Conservation (phyloP, 1,139 yeast species). For the Pichia sp. region DNA sequence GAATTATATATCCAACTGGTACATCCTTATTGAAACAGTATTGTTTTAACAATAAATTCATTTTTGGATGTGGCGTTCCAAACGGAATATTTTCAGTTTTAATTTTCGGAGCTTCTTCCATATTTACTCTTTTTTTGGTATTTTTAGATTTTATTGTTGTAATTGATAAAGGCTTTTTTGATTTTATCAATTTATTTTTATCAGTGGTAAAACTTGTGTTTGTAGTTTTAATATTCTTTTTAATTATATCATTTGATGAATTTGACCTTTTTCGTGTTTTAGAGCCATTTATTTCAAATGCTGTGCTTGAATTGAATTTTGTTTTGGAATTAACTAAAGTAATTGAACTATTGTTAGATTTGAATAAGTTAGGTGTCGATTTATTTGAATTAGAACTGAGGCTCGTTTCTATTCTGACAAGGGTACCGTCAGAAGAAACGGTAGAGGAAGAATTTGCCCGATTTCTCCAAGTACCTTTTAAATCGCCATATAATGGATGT, state of each 20-base stretch:
- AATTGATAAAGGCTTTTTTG: background rate
- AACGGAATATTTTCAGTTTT: conserved; percentile 22
- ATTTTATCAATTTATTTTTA: background rate
- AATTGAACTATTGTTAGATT: conserved; percentile 1
- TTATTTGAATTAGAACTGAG: background rate
- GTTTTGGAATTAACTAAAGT: background rate
- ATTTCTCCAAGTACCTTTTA: conserved; percentile 2
- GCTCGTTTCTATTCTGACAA: background rate
- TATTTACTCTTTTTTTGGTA: background rate
- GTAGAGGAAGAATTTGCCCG: conserved; percentile 7
- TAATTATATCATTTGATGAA: conserved; percentile 7
- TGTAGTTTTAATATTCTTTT: conserved; percentile 5
- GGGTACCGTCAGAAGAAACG: background rate
- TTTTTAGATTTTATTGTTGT: background rate
- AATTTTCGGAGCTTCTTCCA: background rate
- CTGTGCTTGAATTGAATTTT: conserved; percentile 5
- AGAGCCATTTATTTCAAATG: background rate
- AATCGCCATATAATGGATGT: conserved; percentile 54
- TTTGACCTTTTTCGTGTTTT: conserved; percentile 16
- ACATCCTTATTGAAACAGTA: conserved; percentile 58
- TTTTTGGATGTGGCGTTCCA: conserved; percentile 46
- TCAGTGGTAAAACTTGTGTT: background rate
- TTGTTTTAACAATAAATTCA: conserved; percentile 49
- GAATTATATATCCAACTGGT: conserved; percentile 63
- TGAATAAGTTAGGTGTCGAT: conserved; percentile 7